A percentile compares a stretch with the other conserved stretches of the same genome.
phyloP scores from a whole-genome alignment of 768 basidiomycete genomes.

The Flagelloscypha sp. region DNA sequence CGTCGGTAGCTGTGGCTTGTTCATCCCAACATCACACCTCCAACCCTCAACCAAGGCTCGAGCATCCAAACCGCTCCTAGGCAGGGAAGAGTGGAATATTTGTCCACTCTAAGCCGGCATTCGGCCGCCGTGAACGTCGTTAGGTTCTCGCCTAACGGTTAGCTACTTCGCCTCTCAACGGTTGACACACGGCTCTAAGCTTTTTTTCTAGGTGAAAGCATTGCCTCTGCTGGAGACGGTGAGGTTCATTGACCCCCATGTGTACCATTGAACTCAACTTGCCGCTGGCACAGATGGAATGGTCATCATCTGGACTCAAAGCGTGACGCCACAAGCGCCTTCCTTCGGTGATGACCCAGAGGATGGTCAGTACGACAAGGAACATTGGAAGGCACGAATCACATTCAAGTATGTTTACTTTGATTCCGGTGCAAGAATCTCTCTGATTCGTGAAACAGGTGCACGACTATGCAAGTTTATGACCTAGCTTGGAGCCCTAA shows the following conservation, averaged over 20 bases:
- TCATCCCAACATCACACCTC: slow-evolving; percentile 78
- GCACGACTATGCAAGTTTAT: slow-evolving; percentile 93
- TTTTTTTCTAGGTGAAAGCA: slow-evolving; percentile 58
- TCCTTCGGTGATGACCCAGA: slow-evolving; percentile 84
- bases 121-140: slow-evolving; percentile 95
- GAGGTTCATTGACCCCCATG: slow-evolving; percentile 21
- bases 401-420: slow-evolving; percentile 60
- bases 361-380: slow-evolving; percentile 84
- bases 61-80: slow-evolving; percentile 24
- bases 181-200: background rate
- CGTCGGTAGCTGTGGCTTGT: slow-evolving; percentile 83
- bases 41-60: slow-evolving; percentile 32
- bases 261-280: slow-evolving; percentile 8
- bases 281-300: slow-evolving; percentile 66
- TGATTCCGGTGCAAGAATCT: background rate
- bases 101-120: slow-evolving; percentile 88
- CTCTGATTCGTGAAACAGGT: slow-evolving; percentile 36
- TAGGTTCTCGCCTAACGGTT: slow-evolving; percentile 90
- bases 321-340: slow-evolving; percentile 57
- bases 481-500: slow-evolving; percentile 97
- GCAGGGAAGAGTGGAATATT: slow-evolving; percentile 87
- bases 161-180: slow-evolving; percentile 15
- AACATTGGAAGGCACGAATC: slow-evolving; percentile 87
- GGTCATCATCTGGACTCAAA: slow-evolving; percentile 92
- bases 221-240: slow-evolving; percentile 99